phyloP scores from a whole-genome alignment of 1,139 yeast genomes.

The Sugiyamaella japonica region DNA sequence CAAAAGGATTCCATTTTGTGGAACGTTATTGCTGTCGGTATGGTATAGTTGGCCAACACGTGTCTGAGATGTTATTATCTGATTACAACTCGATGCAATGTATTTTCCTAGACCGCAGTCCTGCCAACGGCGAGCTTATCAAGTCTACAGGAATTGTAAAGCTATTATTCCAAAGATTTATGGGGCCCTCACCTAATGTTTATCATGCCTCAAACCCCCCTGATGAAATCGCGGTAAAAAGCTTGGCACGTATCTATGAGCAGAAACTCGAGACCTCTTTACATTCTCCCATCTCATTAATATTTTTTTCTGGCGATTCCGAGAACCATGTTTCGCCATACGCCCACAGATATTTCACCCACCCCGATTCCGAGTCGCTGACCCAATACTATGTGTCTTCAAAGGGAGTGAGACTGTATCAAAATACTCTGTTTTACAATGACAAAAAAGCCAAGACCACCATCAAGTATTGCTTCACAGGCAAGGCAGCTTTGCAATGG shows the following conservation, averaged over 20 bases:
- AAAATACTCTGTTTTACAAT: conserved; percentile 37
- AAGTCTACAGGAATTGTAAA: conserved; percentile 66
- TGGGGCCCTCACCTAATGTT: conserved; percentile 68
- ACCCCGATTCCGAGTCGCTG: conserved; percentile 85
- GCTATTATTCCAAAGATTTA: conserved; percentile 59
- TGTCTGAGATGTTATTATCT: conserved; percentile 53
- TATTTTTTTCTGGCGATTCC: conserved; percentile 21
- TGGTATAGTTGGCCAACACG: conserved; percentile 45
- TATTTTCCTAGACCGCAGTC: conserved; percentile 66
- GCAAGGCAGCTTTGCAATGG: conserved; percentile 86
- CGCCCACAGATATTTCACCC: conserved; percentile 74
- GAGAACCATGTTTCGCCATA: conserved; percentile 55
- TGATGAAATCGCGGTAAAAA: conserved; percentile 34
- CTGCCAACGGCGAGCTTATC: conserved; percentile 58
- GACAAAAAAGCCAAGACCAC: neutral
- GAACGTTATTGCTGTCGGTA: conserved; percentile 57
- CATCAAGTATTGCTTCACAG: conserved; percentile 57
- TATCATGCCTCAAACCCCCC: conserved; percentile 59
- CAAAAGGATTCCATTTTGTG: conserved; percentile 80
- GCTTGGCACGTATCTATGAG: conserved; percentile 10
- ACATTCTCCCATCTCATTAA: conserved; percentile 2
- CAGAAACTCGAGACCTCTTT: conserved; percentile 7
- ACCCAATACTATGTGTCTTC: conserved; percentile 72
- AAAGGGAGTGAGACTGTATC: conserved; percentile 64
- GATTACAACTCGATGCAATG: conserved; percentile 70